These are phyloP conservation scores for Metschnikowia cubensis DNA, from an alignment of 805 yeast species.

Conservation along the genomic window DNA sequence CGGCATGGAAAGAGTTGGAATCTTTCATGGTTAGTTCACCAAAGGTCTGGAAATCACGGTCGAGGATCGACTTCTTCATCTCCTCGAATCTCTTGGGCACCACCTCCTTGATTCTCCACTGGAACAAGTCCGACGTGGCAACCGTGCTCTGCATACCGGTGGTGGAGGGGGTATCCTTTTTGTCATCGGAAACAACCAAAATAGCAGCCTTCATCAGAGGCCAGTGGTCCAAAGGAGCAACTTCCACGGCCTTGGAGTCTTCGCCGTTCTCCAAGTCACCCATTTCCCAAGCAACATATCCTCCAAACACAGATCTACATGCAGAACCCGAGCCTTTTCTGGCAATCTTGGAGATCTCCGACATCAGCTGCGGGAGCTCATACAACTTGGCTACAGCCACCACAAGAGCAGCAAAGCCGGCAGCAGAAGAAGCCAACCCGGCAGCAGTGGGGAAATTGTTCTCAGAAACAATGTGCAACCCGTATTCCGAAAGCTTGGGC, in stretches of 20 bases:
- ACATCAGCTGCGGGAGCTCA: constrained; percentile 76
- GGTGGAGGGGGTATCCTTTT: constrained; percentile 93
- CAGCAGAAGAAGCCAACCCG: constrained; percentile 96
- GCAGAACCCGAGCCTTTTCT: constrained; percentile 99
- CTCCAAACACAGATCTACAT: constrained; percentile 94
- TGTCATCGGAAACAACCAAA: constrained; percentile 86
- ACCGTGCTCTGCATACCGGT: constrained; percentile 97
- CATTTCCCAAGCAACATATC: constrained; percentile 99
- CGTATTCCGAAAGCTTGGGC: constrained; percentile 61
- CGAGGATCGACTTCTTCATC: constrained; percentile 73
- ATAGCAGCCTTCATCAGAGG: constrained; percentile 87
- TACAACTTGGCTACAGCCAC: constrained; percentile 83
- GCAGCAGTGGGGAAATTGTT: constrained; percentile 99
- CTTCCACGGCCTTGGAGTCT: constrained; percentile 91
- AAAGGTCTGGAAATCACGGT: constrained; percentile 73
- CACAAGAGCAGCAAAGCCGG: constrained; percentile 96
- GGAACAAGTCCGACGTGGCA: constrained; percentile 79
- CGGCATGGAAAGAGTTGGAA: constrained; percentile 96
- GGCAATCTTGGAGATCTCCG: constrained; percentile 89
- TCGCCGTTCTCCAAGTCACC: constrained; percentile 72
- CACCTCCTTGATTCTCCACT: constrained; percentile 69
- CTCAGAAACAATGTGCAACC: constrained; percentile 80
- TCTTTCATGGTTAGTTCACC: constrained; percentile 94
- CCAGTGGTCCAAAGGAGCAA: constrained; percentile 86
- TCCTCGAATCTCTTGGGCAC: constrained; percentile 82